Base-by-base conservation (phyloP, 495 filamentous ascomycete genomes). In the Jackrogersella multiformis region DNA sequence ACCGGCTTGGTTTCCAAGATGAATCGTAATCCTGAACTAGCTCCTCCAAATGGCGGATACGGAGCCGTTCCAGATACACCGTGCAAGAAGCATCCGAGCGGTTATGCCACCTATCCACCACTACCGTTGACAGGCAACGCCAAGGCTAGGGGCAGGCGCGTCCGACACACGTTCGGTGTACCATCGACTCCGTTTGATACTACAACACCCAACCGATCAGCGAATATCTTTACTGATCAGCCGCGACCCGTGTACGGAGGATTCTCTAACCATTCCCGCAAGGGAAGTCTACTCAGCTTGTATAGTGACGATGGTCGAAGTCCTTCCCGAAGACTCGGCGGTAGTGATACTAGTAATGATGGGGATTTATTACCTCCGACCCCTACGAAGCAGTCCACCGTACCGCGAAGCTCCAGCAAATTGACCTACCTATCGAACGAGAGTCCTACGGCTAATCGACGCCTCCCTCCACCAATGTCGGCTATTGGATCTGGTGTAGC, bases 1-100 rank as follows among this genome's bases (percentile, higher is more conserved):
- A 97, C 95, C 4, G 95, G 95, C 26, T 79, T 99, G 42, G 90
- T 98, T 32, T 97, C 95, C 4, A 98, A 98, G 80, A 84, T 86
- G 73, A 86, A 85, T 59, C 81, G 83, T 38, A 82, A 87, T 58
- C 81, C 81, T 71, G 82, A 92, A 80, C 56, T 74, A 5, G 61
- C 46, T 16, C 61, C 58, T 12, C 16, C 61, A 10, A 59, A 34
- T 30, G 56, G 57, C 5, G 26, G 44, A 1, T 73, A 69, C 18
- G 59, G 61, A 24, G 77, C 79, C 30, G 92, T 95, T 85, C 95
- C 96, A 0, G 95, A 98, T 73, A 99, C 95, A 13, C 95, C 95
- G 6, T 98, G 95, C 79, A 99, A 98, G 81, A 89, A 92, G 69
- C 85, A 86, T 24, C 79, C 81, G 44, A 88, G 87, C 74, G 72